Evolutionary conservation across 2,329 filamentous ascomycete species (phyloP), one percentile per base, ranked within the genome.

Genomic region (Podosphaera aphanis): DNA sequence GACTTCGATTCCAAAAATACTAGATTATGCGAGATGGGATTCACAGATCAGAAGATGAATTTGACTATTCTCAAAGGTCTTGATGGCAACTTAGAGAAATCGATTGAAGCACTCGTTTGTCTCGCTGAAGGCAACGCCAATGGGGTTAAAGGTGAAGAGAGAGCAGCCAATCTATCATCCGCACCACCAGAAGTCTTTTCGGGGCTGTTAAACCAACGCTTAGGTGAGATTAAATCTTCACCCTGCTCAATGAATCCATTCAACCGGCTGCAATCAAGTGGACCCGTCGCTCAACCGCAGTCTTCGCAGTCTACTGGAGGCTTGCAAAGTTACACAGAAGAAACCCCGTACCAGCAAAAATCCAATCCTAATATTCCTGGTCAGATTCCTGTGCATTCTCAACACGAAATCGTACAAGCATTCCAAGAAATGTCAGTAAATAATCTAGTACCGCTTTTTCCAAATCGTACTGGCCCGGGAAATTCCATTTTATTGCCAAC

Each of bases 1-100:
- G 75, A 77, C 48, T 69, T 77, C 46, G 83, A 92, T 38, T 68
- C 71, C 43, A 95, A 95, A 60, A 62, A 95, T 59, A 67, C 68
- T 2, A 77, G 74, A 45, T 64, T 98, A 47, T 73, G 77, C 46
- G 85, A 94, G 47, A 93, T 95, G 85, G 90, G 90, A 0, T 98
- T 98, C 56, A 67, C 66, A 3, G 85, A 98, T 58, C 76, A 79
- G 37, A 82, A 79, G 54, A 74, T 81, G 48, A 95, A 94, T 57
- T 69, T 74, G 3, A 75, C 79, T 45, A 76, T 94, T 21, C 64
- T 98, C 16, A 86, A 85, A 58, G 80, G 81, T 2, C 70, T 92
- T 25, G 77, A 80, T 56, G 86, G 88, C 3, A 86, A 90, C 57
- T 59, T 98, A 48, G 84, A 94, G 53, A 79, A 75, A 60, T 77